Conservation (phyloP, 169 alveolate species). For the Plasmodium malariae region DNA sequence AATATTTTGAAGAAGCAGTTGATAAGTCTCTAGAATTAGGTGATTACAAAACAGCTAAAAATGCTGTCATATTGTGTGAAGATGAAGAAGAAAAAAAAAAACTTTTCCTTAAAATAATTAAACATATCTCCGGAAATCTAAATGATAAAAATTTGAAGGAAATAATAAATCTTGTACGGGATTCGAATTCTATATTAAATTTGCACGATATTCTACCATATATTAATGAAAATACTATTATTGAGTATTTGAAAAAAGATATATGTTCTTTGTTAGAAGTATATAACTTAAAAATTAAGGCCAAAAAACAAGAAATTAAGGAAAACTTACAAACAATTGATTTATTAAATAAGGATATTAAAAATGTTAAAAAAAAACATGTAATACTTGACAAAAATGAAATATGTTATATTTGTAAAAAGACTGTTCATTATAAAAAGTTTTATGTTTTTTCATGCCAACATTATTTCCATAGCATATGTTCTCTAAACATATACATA, state of each 20-base stretch:
- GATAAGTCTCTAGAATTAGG: conserved; percentile 70
- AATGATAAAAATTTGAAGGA: conserved; percentile 73
- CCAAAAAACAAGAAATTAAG: conserved; percentile 76
- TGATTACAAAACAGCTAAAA: conserved; percentile 67
- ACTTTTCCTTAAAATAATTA: conserved; percentile 71
- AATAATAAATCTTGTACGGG: conserved; percentile 67
- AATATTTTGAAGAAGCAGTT: conserved; percentile 77
- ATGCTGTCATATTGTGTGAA: conserved; percentile 63
- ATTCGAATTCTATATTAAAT: conserved; percentile 70
- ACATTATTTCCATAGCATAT: conserved; percentile 74
- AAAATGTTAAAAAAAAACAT: conserved; percentile 46
- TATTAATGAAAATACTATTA: conserved; percentile 65
- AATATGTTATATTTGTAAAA: conserved; percentile 74
- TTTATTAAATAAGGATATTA: conserved; percentile 58
- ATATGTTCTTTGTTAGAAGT: conserved; percentile 65
- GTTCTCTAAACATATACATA: conserved; percentile 54
- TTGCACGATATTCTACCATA: conserved; percentile 74
- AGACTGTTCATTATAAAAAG: conserved; percentile 63
- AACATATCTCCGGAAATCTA: conserved; percentile 65
- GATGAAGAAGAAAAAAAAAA: conserved; percentile 79
- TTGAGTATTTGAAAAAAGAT: conserved; percentile 68
- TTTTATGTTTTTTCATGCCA: conserved; percentile 74
- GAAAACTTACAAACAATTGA: conserved; percentile 66
- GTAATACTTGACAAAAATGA: conserved; percentile 55
- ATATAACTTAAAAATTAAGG: conserved; percentile 73